Conservation (phyloP, 331 rosid species). For the Quercus tomentella region DNA sequence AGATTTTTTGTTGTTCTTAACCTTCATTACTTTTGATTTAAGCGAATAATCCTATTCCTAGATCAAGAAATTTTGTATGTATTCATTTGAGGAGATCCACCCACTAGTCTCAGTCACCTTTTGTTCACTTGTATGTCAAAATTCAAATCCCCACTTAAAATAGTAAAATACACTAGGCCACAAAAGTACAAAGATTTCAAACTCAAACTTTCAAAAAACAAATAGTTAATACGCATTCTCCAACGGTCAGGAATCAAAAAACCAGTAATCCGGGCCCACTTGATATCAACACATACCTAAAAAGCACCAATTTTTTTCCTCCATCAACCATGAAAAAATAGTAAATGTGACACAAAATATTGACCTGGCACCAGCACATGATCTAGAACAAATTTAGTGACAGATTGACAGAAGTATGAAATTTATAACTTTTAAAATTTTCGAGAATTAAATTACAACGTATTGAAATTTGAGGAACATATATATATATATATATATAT, state of each 20-base stretch:
- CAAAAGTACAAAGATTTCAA: not conserved
- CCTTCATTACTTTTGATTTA: not conserved
- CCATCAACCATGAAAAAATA: too few relatives aligned
- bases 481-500: not conserved
- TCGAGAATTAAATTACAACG: not conserved
- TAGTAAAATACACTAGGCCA: not conserved
- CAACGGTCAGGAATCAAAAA: conserved; percentile 25
- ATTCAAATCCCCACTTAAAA: not conserved
- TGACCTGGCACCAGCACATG: too few relatives aligned
- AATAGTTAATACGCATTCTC: not conserved
- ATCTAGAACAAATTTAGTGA: too few relatives aligned
- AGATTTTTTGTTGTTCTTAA: not conserved
- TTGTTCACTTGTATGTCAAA: not conserved
- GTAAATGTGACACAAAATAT: too few relatives aligned
- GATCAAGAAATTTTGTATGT: not conserved
- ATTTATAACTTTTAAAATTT: too few relatives aligned
- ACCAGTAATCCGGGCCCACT: not conserved
- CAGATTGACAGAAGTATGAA: too few relatives aligned
- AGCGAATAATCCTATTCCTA: not conserved
- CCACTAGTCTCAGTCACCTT: not conserved
- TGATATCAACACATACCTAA: not conserved
- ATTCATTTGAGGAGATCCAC: not conserved
- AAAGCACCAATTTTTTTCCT: too few relatives aligned
- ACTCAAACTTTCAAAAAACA: not conserved
- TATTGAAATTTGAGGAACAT: not conserved